A percentile compares a stretch with the other conserved stretches of the same genome.
Conservation (phyloP, 345 rosid genomes). For the Eucalyptus curtisii region DNA sequence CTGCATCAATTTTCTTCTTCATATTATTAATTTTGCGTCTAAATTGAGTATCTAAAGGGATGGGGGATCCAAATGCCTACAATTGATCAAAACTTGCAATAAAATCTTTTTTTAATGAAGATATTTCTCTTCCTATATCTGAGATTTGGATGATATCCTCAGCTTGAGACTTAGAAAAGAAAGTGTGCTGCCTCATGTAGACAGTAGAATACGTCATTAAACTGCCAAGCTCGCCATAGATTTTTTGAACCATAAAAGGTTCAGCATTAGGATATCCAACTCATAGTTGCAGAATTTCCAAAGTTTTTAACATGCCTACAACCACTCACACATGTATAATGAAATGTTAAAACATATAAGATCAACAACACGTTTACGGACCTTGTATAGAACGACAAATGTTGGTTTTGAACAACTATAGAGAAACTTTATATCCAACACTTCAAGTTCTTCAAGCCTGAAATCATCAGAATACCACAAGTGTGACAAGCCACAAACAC, state of each 20-base stretch:
- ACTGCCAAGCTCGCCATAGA: neutral
- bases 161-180: neutral
- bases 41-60: neutral
- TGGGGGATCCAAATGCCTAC: neutral
- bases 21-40: too few relatives aligned
- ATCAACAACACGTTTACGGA: neutral
- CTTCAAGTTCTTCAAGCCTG: constrained; percentile 93
- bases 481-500: neutral
- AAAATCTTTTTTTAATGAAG: neutral
- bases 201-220: neutral
- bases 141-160: neutral
- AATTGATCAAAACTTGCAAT: neutral
- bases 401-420: constrained; percentile 85
- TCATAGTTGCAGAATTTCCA: neutral
- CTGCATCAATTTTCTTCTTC: neutral
- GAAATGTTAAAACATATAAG: neutral
- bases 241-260: neutral
- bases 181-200: neutral
- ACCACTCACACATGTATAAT: neutral
- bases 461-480: neutral
- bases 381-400: constrained; percentile 90
- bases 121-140: neutral
- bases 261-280: neutral
- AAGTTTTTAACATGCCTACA: neutral
- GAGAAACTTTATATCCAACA: constrained; percentile 89